Evolutionary conservation across 495 filamentous ascomycete species (phyloP).

Genomic region (Penicillium alfredii): DNA sequence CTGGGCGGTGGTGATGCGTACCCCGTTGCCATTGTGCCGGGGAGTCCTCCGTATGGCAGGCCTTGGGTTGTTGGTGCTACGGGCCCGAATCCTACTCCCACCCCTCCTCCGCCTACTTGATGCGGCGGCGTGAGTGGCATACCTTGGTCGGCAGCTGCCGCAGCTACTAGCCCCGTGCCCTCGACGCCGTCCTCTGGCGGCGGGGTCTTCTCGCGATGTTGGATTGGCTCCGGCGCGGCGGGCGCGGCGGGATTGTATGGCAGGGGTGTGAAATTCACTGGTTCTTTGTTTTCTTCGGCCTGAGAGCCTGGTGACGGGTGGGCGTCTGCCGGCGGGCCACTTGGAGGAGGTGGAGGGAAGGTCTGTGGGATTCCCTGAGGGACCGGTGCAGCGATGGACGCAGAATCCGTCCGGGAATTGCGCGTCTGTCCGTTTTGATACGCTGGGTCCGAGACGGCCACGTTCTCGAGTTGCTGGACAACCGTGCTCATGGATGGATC

Average conservation of each 20-base stretch:
- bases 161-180: constrained; percentile 66
- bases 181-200: constrained; percentile 66
- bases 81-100: too few species aligned
- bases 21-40: constrained; percentile 22
- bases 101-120: constrained; percentile 23
- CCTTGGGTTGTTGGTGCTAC: constrained; percentile 15
- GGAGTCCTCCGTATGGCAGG: constrained; percentile 25
- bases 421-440: constrained; percentile 52
- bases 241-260: constrained; percentile 90
- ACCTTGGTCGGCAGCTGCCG: constrained; percentile 58
- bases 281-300: constrained; percentile 33
- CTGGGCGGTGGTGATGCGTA: constrained; percentile 38
- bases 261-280: constrained; percentile 58
- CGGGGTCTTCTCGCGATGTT: constrained; percentile 83
- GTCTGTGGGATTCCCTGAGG: constrained; percentile 15
- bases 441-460: constrained; percentile 62
- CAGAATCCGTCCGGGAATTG: constrained; percentile 37
- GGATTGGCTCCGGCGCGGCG: constrained; percentile 73
- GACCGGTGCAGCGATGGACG: constrained; percentile 30
- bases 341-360: constrained; percentile 42
- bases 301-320: constrained; percentile 30
- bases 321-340: constrained; percentile 27
- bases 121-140: constrained; percentile 36
- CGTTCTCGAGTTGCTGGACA: constrained; percentile 77
- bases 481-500: constrained; percentile 63